Percentiles rank a stretch among this genome's conserved stretches.
These are phyloP conservation scores for Aureobasidium sp. DNA, from an alignment of 2,329 filamentous ascomycete genomes.

Conservation along the genomic window DNA sequence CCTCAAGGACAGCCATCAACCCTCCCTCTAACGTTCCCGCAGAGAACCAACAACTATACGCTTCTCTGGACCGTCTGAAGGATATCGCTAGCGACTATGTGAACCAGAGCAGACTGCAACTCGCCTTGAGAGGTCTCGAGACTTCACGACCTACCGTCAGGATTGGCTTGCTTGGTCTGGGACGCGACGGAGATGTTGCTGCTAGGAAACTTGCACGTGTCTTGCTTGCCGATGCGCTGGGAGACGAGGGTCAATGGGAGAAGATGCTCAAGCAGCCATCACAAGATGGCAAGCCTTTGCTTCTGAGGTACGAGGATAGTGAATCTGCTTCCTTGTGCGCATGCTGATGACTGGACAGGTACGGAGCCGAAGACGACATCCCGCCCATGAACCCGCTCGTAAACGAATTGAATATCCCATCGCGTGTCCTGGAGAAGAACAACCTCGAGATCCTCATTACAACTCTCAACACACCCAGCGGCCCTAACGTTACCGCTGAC, in stretches of 20 bases:
- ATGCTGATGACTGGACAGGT: constrained; percentile 30
- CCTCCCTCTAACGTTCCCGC: constrained; percentile 44
- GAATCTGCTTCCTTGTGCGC: neutral
- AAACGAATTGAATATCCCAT: constrained; percentile 54
- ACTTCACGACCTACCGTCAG: constrained; percentile 44
- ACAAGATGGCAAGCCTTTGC: constrained; percentile 28
- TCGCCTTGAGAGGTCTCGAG: constrained; percentile 59
- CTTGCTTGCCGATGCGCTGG: constrained; percentile 39
- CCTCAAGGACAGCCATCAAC: constrained; percentile 46
- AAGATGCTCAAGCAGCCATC: constrained; percentile 25
- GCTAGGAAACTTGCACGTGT: constrained; percentile 60
- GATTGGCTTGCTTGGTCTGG: constrained; percentile 41
- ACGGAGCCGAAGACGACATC: constrained; percentile 43
- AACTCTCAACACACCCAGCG: constrained; percentile 39
- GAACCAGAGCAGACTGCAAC: constrained; percentile 60
- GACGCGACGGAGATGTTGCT: constrained; percentile 30
- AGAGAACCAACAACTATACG: constrained; percentile 48
- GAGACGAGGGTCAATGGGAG: constrained; percentile 35
- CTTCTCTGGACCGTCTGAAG: constrained; percentile 51
- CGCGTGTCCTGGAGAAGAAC: constrained; percentile 50
- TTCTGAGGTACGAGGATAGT: constrained; percentile 28
- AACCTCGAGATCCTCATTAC: constrained; percentile 56
- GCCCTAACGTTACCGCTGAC: constrained; percentile 22
- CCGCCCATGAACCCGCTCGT: constrained; percentile 43
- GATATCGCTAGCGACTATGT: constrained; percentile 52